Evolutionary conservation across 139 green algal species (phyloP), one percentile per base, ranked within the genome.

Genomic region (Astrephomene gubernaculifera): DNA sequence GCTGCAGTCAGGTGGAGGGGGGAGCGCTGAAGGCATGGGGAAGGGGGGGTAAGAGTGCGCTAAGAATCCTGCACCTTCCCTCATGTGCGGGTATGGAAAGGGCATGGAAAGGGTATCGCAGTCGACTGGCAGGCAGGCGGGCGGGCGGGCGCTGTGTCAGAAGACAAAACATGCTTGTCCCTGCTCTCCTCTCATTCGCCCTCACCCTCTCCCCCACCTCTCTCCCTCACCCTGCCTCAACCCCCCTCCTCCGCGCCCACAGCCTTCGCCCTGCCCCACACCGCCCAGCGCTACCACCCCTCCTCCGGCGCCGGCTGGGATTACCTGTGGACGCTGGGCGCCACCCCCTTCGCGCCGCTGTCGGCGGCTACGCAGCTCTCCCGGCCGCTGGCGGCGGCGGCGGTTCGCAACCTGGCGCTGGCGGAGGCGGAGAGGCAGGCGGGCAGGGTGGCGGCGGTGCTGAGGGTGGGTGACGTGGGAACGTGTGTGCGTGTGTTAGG

Each of bases 261-360:
- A 76, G 82, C 39, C 25, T 90, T 80, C 19, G 82, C 69, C 9
- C 68, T 87, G 24, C 12, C 82, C n/a, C 82, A 88, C 45, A 83
- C 68, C 27, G 69, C 87, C 0, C 38, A 76, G 35, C 65, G 43
- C 60, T 90, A 82, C 79, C 63, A 64, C 39, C 82, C 63, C 24
- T 82, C 82, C 69, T 88, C 87, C 22, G 87, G 87, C 45, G 52
- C 49, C 5, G 41, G 45, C 33, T 88, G 82, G 87, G 70, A 61
- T 54, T 81, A 83, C 36, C 35, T 90, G 57, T 90, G 87, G 87
- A 54, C 65, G 36, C 45, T 88, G 25, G 87, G 87, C 0, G 57
- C 83, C 52, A 88, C 82, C 14, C 87, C 87, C 39, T 90, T 88
- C 68, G 82, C 82, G 4, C 39, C 61, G 9, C 70, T 90, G 22